Evolutionary conservation across 2,329 filamentous ascomycete genomes (phyloP).

Genomic region (Neurospora sp.): DNA sequence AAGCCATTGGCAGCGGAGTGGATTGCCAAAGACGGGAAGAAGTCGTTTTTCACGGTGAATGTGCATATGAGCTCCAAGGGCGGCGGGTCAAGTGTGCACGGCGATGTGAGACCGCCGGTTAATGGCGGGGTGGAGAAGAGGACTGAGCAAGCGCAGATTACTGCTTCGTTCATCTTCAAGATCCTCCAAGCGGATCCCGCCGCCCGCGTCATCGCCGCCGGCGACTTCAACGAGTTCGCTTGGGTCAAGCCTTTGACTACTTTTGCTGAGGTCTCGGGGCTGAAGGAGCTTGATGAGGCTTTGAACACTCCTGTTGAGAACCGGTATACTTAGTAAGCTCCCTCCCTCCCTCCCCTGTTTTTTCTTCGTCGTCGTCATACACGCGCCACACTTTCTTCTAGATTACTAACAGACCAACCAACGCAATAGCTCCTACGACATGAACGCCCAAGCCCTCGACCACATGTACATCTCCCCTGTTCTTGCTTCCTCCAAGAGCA

Average conservation of each 20-base stretch:
- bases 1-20: conserved; percentile 60
- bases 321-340: conserved; percentile 51
- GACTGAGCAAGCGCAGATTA: conserved; percentile 44
- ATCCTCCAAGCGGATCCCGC: conserved; percentile 46
- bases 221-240: conserved; percentile 65
- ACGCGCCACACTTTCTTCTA: not conserved
- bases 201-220: conserved; percentile 49
- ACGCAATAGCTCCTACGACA: conserved; percentile 43
- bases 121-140: conserved; percentile 54
- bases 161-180: conserved; percentile 45
- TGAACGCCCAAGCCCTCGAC: conserved; percentile 60
- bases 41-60: conserved; percentile 59
- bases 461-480: conserved; percentile 56
- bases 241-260: conserved; percentile 48
- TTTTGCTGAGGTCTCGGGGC: conserved; percentile 42
- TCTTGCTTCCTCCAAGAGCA: conserved; percentile 28
- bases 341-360: not conserved
- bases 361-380: not conserved
- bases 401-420: not conserved
- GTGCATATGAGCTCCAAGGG: conserved; percentile 60
- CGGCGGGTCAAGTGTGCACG: conserved; percentile 49
- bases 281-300: conserved; percentile 53
- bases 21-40: conserved; percentile 42
- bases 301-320: conserved; percentile 41
- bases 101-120: conserved; percentile 54